Evolutionary conservation across 2,329 filamentous ascomycete genomes (phyloP).

Genomic region (Nothophoma quercina): DNA sequence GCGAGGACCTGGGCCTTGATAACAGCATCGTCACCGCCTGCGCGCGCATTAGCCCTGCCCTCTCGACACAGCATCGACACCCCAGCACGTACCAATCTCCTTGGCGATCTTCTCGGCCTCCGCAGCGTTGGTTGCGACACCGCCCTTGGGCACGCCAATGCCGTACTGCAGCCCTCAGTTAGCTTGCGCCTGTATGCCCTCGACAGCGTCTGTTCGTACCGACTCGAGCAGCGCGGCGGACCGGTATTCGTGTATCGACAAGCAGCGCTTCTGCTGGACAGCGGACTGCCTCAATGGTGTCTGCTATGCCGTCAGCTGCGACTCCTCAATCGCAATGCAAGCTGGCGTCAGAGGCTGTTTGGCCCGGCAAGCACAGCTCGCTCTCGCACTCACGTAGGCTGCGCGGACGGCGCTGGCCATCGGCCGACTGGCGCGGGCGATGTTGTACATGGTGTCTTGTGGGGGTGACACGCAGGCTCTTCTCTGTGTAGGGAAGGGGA

Average conservation of each 20-base stretch:
- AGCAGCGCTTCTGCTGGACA: constrained; percentile 81
- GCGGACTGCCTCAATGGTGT: constrained; percentile 62
- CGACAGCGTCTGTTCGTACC: constrained; percentile 50
- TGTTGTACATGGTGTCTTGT: constrained; percentile 77
- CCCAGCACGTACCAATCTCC: constrained; percentile 71
- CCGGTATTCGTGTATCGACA: constrained; percentile 98
- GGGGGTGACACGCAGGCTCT: constrained; percentile 35
- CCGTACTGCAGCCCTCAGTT: constrained; percentile 73
- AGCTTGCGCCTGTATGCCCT: constrained; percentile 22
- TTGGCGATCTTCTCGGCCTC: constrained; percentile 94
- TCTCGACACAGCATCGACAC: not conserved
- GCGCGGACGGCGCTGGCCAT: constrained; percentile 81
- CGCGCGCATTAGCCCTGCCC: constrained; percentile 42
- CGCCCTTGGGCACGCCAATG: constrained; percentile 88
- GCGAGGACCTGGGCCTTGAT: constrained; percentile 99
- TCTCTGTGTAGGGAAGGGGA: constrained; percentile 19
- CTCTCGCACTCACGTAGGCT: constrained; percentile 69
- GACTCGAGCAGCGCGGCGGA: constrained; percentile 87
- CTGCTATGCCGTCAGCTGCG: constrained; percentile 49
- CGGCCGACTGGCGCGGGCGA: constrained; percentile 74
- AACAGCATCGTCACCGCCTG: constrained; percentile 89
- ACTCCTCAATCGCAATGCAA: constrained; percentile 33
- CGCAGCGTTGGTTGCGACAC: constrained; percentile 80
- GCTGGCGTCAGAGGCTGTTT: constrained; percentile 43
- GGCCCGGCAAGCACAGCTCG: constrained; percentile 20